These are phyloP conservation scores for Pulicaria dysenterica DNA, from an alignment of 129 eudicot species.

Conservation along the genomic window DNA sequence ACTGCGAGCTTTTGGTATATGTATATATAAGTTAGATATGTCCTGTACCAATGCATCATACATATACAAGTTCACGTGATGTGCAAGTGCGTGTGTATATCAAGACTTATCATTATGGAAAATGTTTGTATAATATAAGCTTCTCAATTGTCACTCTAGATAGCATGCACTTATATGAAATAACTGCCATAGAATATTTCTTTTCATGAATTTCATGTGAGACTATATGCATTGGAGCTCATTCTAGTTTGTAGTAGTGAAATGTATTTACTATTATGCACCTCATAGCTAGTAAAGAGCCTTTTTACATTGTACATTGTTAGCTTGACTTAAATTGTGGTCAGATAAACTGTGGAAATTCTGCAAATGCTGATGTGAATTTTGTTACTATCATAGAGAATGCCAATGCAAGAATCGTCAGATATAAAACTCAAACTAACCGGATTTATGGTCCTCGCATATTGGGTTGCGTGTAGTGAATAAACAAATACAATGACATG, in stretches of 20 bases:
- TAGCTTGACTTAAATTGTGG: conserved; percentile 15
- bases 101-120: background rate
- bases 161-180: conserved; percentile 17
- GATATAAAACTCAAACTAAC: background rate
- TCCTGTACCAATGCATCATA: background rate
- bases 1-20: background rate
- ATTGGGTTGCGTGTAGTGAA: conserved; percentile 11
- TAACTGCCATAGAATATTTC: conserved; percentile 1
- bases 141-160: conserved; percentile 7
- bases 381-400: conserved; percentile 14
- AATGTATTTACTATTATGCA: conserved; percentile 9
- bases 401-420: background rate
- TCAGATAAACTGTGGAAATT: conserved; percentile 3
- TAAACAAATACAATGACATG: conserved; percentile 17
- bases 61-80: background rate
- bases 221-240: background rate
- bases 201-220: background rate
- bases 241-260: background rate
- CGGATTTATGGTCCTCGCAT: background rate
- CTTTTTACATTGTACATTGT: conserved; percentile 15
- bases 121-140: conserved; percentile 13
- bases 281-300: background rate
- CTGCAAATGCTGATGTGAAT: background rate
- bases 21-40: background rate
- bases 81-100: background rate